These are phyloP conservation scores for Orbilia javanica DNA, from an alignment of 2,329 filamentous ascomycete genomes.

Conservation along the genomic window DNA sequence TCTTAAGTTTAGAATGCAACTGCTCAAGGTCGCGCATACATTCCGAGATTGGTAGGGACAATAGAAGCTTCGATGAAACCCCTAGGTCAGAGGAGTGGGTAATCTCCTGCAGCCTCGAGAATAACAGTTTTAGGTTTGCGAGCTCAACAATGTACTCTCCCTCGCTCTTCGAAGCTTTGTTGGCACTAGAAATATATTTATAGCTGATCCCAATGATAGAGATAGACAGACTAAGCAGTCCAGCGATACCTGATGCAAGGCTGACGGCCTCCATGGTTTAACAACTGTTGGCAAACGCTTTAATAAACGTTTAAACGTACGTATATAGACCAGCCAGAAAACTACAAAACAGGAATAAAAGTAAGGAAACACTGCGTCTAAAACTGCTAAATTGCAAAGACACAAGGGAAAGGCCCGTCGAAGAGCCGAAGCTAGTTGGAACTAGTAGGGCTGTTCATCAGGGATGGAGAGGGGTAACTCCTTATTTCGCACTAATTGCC, in stretches of 20 bases:
- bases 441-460: neutral
- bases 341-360: neutral
- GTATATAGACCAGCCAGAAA: neutral
- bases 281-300: neutral
- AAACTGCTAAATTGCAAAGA: neutral
- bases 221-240: slow-evolving; percentile 36
- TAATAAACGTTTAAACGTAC: too few relatives aligned
- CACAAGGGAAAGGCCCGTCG: neutral
- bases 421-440: neutral
- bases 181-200: slow-evolving; percentile 40
- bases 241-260: slow-evolving; percentile 40
- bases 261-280: slow-evolving; percentile 39
- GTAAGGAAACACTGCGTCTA: neutral
- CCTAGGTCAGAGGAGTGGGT: neutral
- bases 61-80: slow-evolving; percentile 2
- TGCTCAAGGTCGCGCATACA: slow-evolving; percentile 39
- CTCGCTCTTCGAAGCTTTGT: slow-evolving; percentile 41
- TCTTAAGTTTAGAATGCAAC: slow-evolving; percentile 32
- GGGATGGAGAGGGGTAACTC: neutral
- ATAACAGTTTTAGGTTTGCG: slow-evolving; percentile 32
- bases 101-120: slow-evolving; percentile 36
- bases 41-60: slow-evolving; percentile 27
- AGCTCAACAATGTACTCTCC: slow-evolving; percentile 37
- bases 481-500: neutral
- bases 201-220: slow-evolving; percentile 44